phyloP scores from a whole-genome alignment of 768 basidiomycete species.

The Agaricus blazei region DNA sequence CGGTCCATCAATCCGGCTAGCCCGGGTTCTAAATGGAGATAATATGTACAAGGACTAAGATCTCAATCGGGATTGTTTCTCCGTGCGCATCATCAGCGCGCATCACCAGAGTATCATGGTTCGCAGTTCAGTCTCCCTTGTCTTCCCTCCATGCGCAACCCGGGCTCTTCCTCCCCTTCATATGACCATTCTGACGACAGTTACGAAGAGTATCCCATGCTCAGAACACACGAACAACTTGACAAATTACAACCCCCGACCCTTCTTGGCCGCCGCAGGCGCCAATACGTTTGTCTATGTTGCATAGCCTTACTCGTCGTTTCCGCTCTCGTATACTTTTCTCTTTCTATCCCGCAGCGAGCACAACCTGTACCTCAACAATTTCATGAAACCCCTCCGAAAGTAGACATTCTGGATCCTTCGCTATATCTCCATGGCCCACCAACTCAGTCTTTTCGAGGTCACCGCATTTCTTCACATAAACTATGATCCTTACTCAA shows the following conservation, averaged over 20 bases:
- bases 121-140: not conserved
- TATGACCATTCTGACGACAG: not conserved
- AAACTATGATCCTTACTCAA: not conserved
- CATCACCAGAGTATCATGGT: too few relatives aligned
- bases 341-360: not conserved
- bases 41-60: not conserved
- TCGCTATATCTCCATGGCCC: constrained; percentile 35
- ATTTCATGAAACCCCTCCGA: not conserved
- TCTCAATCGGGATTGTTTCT: not conserved
- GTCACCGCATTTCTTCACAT: constrained; percentile 21
- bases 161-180: not conserved
- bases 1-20: not conserved
- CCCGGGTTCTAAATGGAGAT: constrained; percentile 7
- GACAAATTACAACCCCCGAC: not conserved
- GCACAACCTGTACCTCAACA: not conserved
- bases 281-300: constrained; percentile 6
- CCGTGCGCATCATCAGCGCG: too few relatives aligned
- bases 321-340: constrained; percentile 2
- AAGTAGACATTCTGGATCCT: constrained; percentile 10
- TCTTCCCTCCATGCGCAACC: constrained; percentile 1
- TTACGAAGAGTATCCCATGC: constrained; percentile 7
- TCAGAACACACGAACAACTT: not conserved
- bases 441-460: constrained; percentile 55
- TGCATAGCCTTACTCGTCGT: not conserved
- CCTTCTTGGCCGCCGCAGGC: not conserved